Percentiles rank a stretch among this genome's conserved stretches.
Evolutionary conservation across 371 early-diverging fungal species (phyloP).

Genomic region (Syncephalastrum contaminatum): DNA sequence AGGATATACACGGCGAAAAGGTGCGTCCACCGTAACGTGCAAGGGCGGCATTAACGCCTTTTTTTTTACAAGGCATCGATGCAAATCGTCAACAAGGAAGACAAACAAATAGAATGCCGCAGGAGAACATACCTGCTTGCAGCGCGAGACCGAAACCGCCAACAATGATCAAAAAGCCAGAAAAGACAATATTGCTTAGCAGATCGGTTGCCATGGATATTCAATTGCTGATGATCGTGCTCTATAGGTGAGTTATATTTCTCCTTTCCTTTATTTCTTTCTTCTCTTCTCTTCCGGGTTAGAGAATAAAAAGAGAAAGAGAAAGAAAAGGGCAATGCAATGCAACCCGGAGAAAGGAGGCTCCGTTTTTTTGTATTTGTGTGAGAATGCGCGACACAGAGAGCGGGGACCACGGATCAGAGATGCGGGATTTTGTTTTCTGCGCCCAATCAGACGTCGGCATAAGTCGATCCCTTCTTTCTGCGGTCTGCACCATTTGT

Average conservation of each 20-base stretch:
- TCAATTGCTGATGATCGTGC: too few species aligned
- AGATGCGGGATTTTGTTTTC: too few species aligned
- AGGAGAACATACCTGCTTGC: conserved; percentile 18
- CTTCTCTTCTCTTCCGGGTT: neutral
- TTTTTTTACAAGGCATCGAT: neutral
- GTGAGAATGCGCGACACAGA: too few species aligned
- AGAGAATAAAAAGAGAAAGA: neutral
- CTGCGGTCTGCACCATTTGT: too few species aligned
- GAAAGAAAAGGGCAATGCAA: conserved; percentile 3
- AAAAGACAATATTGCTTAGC: conserved; percentile 19
- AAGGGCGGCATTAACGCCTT: conserved; percentile 17
- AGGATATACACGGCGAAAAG: conserved; percentile 27
- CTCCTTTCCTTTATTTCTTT: neutral
- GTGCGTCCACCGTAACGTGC: conserved; percentile 26
- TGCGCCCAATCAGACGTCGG: too few species aligned
- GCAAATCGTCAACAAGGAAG: too few species aligned
- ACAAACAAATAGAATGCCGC: neutral
- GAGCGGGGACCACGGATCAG: too few species aligned
- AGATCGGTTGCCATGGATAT: conserved; percentile 15
- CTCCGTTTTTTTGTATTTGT: too few species aligned
- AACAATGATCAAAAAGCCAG: conserved; percentile 23
- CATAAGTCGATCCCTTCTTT: too few species aligned
- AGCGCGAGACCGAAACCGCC: conserved; percentile 23
- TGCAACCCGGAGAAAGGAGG: too few species aligned
- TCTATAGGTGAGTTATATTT: neutral